These are phyloP conservation scores for Suillus decipiens DNA, from an alignment of 768 basidiomycete genomes.

Conservation along the genomic window DNA sequence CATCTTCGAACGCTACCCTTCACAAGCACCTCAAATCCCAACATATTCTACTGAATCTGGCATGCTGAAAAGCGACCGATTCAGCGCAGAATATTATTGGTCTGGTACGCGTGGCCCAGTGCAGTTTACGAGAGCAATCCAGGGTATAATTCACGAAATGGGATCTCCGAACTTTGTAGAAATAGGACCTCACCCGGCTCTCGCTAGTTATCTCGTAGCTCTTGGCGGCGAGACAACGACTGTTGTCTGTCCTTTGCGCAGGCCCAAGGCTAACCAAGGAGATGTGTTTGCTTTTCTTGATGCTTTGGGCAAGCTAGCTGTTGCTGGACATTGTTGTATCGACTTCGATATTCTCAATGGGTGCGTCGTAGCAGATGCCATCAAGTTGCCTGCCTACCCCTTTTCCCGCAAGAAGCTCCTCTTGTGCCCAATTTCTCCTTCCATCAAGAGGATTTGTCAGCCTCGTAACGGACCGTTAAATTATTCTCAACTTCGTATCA, in stretches of 20 bases:
- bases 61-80: constrained; percentile 16
- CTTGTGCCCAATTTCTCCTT: constrained; percentile 18
- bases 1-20: constrained; percentile 32
- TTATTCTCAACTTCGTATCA: constrained; percentile 37
- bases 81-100: constrained; percentile 45
- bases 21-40: constrained; percentile 27
- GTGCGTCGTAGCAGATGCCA: constrained; percentile 7
- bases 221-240: not conserved
- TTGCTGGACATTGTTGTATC: constrained; percentile 31
- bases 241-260: not conserved
- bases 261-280: constrained; percentile 9
- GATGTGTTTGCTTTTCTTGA: too few relatives aligned
- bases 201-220: not conserved
- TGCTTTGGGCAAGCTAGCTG: too few relatives aligned
- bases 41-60: constrained; percentile 43
- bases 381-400: constrained; percentile 15
- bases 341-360: constrained; percentile 35
- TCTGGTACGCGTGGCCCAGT: constrained; percentile 39
- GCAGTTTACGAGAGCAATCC: constrained; percentile 36
- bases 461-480: constrained; percentile 39
- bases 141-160: constrained; percentile 26
- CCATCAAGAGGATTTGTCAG: constrained; percentile 22
- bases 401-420: constrained; percentile 29
- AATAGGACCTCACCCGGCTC: constrained; percentile 21
- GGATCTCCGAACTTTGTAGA: constrained; percentile 19